Conservation (phyloP, 768 basidiomycete species). For the Chalciporus sphaerocephalus region DNA sequence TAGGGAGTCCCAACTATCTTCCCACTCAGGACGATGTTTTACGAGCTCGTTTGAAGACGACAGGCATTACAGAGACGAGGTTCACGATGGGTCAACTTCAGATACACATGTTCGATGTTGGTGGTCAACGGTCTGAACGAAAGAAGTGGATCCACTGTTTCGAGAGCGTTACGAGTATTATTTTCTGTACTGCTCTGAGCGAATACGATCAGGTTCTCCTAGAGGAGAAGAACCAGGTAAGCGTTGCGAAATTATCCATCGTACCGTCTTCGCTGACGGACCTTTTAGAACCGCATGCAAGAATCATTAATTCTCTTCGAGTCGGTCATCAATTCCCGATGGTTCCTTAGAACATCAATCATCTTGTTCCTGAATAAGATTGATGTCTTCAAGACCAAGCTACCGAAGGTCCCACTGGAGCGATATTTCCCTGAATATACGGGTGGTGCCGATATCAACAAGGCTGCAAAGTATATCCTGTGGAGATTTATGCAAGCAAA, state of each 20-base stretch:
- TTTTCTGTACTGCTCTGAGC: slow-evolving; percentile 70
- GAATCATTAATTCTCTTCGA: slow-evolving; percentile 76
- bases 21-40: slow-evolving; percentile 87
- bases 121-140: slow-evolving; percentile 75
- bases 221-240: slow-evolving; percentile 45
- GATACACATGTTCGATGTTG: slow-evolving; percentile 75
- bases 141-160: slow-evolving; percentile 84
- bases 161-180: slow-evolving; percentile 75
- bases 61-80: slow-evolving; percentile 86
- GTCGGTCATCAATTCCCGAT: slow-evolving; percentile 73
- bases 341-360: slow-evolving; percentile 65
- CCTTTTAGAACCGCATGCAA: slow-evolving; percentile 61
- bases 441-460: slow-evolving; percentile 85
- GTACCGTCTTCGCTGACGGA: not conserved
- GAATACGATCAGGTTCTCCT: slow-evolving; percentile 73
- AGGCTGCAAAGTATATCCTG: slow-evolving; percentile 90
- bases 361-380: slow-evolving; percentile 72
- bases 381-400: slow-evolving; percentile 71
- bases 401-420: slow-evolving; percentile 71
- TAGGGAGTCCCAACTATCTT: slow-evolving; percentile 74
- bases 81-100: slow-evolving; percentile 66
- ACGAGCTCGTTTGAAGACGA: slow-evolving; percentile 82
- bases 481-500: slow-evolving; percentile 96
- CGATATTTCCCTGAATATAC: slow-evolving; percentile 85
- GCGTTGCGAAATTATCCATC: not conserved